Evolutionary conservation across 225 moss, liverwort and hornwort genomes (phyloP).

Genomic region (Polytrichum commune): DNA sequence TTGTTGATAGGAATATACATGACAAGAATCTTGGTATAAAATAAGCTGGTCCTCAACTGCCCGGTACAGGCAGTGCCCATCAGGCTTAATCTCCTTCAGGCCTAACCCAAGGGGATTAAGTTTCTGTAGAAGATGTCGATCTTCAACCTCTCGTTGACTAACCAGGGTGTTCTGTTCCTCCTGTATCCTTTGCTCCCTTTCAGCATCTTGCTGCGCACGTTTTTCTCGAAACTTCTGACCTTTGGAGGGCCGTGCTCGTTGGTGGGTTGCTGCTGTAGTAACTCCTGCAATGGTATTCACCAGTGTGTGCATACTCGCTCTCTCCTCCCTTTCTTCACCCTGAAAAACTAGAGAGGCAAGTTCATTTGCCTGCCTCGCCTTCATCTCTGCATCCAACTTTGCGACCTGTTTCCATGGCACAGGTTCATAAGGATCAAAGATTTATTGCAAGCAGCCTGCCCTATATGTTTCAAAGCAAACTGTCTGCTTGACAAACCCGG

Average conservation of each 20-base stretch:
- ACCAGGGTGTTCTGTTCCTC: slow-evolving; percentile 84
- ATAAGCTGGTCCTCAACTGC: slow-evolving; percentile 89
- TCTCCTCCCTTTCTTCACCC: slow-evolving; percentile 69
- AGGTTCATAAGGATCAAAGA: too few species aligned
- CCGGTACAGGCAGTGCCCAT: slow-evolving; percentile 92
- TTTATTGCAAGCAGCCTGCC: too few species aligned
- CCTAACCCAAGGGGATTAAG: slow-evolving; percentile 69
- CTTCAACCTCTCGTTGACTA: slow-evolving; percentile 70
- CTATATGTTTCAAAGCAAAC: too few species aligned
- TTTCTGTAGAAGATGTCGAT: slow-evolving; percentile 64
- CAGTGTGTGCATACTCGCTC: slow-evolving; percentile 67
- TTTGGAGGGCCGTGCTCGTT: slow-evolving; percentile 66
- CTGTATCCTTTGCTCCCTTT: slow-evolving; percentile 85
- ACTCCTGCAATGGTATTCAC: slow-evolving; percentile 96
- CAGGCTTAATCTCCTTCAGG: slow-evolving; percentile 87
- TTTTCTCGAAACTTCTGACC: slow-evolving; percentile 94
- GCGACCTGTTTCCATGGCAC: slow-evolving; percentile 40
- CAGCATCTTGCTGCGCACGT: slow-evolving; percentile 91
- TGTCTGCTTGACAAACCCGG: too few species aligned
- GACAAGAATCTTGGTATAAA: slow-evolving; percentile 45
- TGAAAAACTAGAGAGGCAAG: slow-evolving; percentile 83
- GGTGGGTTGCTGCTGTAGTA: slow-evolving; percentile 53
- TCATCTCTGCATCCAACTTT: slow-evolving; percentile 77
- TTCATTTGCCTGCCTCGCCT: slow-evolving; percentile 85
- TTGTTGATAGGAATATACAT: slow-evolving; percentile 61